A percentile compares a stretch with the other conserved stretches of the same genome.
These are phyloP conservation scores for Pulicaria dysenterica DNA, from an alignment of 129 eudicot genomes.

Conservation along the genomic window DNA sequence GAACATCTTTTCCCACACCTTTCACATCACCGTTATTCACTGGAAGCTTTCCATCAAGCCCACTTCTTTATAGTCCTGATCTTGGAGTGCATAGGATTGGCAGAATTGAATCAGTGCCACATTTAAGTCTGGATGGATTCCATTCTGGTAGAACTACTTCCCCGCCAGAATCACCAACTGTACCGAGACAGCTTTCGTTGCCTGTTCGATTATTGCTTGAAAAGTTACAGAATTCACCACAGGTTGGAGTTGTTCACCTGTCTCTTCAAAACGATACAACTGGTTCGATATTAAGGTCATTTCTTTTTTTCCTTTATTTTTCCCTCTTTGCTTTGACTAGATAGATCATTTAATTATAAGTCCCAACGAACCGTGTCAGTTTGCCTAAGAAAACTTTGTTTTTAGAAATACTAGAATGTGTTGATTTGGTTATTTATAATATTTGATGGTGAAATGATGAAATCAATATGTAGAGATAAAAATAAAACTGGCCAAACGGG, in stretches of 20 bases:
- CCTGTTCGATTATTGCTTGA: conserved; percentile 70
- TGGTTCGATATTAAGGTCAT: conserved; percentile 84
- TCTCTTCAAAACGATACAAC: conserved; percentile 84
- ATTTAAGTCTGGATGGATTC: conserved; percentile 81
- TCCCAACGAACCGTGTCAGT: background rate
- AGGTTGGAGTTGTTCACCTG: conserved; percentile 85
- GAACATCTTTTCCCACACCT: conserved; percentile 72
- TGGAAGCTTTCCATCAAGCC: conserved; percentile 97
- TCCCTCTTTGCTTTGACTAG: conserved; percentile 13
- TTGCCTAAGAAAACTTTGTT: background rate
- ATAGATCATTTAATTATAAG: background rate
- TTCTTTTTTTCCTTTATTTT: conserved; percentile 13
- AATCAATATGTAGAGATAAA: background rate
- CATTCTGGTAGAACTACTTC: conserved; percentile 72
- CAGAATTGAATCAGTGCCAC: conserved; percentile 88
- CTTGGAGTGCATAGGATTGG: conserved; percentile 61
- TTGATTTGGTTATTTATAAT: background rate
- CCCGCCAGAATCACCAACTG: conserved; percentile 82
- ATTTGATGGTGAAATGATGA: background rate
- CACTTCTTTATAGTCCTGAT: conserved; percentile 86
- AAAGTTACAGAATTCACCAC: conserved; percentile 78
- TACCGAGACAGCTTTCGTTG: conserved; percentile 62
- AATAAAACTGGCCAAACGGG: background rate
- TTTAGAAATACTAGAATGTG: background rate
- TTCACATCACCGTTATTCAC: conserved; percentile 93